phyloP scores from a whole-genome alignment of 345 rosid species.

The Lagerstroemia speciosa region DNA sequence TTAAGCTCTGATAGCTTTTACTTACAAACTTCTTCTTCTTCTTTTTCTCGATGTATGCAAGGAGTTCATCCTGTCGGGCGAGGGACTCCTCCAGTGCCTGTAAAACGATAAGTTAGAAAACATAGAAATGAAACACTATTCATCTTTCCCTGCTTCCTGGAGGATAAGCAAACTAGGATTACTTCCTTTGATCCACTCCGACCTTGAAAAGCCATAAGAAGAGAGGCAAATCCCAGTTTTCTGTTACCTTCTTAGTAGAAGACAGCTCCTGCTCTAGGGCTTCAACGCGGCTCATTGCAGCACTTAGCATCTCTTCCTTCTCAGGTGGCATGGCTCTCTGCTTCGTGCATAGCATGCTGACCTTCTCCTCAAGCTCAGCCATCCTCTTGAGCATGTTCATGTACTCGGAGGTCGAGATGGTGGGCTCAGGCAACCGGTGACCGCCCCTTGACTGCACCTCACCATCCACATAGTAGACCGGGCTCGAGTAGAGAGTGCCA shows the following conservation, averaged over 20 bases:
- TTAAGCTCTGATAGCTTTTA: neutral
- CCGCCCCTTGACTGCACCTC: slow-evolving; percentile 14
- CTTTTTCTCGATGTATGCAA: too few relatives aligned
- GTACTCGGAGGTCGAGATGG: slow-evolving; percentile 43
- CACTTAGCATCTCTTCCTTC: slow-evolving; percentile 58
- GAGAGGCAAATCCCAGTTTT: neutral
- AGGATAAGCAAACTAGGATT: too few relatives aligned
- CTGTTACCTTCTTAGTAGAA: slow-evolving; percentile 55
- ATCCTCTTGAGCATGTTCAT: slow-evolving; percentile 50
- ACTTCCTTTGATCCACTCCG: too few relatives aligned
- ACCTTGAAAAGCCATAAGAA: neutral
- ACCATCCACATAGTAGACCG: slow-evolving; percentile 21
- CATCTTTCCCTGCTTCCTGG: too few relatives aligned
- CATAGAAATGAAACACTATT: neutral
- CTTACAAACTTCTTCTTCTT: slow-evolving; percentile 34
- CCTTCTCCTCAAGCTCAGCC: slow-evolving; percentile 59
- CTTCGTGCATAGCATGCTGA: slow-evolving; percentile 27
- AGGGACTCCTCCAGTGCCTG: slow-evolving; percentile 53
- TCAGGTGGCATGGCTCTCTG: slow-evolving; percentile 35
- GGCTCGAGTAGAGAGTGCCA: slow-evolving; percentile 38
- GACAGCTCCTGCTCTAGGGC: slow-evolving; percentile 52
- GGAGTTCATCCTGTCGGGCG: slow-evolving; percentile 32
- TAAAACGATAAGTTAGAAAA: neutral
- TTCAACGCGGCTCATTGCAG: slow-evolving; percentile 46
- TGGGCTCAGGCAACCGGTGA: slow-evolving; percentile 17